Percentiles rank a stretch among this genome's conserved stretches.
These are phyloP conservation scores for Cardamine resedifolia DNA, from an alignment of 345 rosid genomes.

Conservation along the genomic window DNA sequence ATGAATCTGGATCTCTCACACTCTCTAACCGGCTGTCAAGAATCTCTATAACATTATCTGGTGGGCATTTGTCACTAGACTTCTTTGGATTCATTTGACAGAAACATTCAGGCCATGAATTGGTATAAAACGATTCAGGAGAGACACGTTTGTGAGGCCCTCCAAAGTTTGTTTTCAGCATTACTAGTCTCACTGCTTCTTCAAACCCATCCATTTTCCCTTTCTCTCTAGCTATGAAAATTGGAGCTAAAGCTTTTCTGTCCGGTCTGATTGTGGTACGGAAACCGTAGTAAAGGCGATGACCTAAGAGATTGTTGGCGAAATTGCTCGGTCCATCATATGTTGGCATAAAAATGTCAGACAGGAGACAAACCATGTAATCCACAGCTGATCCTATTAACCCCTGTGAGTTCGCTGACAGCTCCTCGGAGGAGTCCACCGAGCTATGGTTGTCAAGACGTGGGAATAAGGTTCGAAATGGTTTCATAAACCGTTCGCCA, in stretches of 20 bases:
- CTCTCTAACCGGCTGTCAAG: conserved; percentile 57
- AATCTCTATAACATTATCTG: conserved; percentile 75
- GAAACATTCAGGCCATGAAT: conserved; percentile 99
- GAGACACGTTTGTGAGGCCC: conserved; percentile 85
- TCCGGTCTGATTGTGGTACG: conserved; percentile 95
- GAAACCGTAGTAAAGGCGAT: conserved; percentile 95
- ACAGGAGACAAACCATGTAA: conserved; percentile 98
- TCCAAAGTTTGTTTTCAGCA: conserved; percentile 88
- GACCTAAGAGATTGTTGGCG: conserved; percentile 97
- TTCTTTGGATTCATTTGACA: conserved; percentile 65
- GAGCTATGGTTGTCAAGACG: conserved; percentile 92
- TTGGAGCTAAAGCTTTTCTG: conserved; percentile 83
- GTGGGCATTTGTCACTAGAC: conserved; percentile 84
- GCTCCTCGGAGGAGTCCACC: conserved; percentile 75
- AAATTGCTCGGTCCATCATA: conserved; percentile 99
- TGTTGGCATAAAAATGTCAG: conserved; percentile 97
- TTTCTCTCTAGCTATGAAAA: conserved; percentile 73
- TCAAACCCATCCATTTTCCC: conserved; percentile 67
- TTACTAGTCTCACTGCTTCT: conserved; percentile 76
- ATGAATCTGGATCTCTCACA: conserved; percentile 45
- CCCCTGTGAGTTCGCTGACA: conserved; percentile 58
- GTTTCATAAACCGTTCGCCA: conserved; percentile 87
- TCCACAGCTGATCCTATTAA: conserved; percentile 97
- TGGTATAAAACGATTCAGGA: conserved; percentile 96
- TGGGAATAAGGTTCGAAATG: conserved; percentile 77